Evolutionary conservation across 148 eudicot species (phyloP).

Genomic region (Rhododendron kiyosumense): DNA sequence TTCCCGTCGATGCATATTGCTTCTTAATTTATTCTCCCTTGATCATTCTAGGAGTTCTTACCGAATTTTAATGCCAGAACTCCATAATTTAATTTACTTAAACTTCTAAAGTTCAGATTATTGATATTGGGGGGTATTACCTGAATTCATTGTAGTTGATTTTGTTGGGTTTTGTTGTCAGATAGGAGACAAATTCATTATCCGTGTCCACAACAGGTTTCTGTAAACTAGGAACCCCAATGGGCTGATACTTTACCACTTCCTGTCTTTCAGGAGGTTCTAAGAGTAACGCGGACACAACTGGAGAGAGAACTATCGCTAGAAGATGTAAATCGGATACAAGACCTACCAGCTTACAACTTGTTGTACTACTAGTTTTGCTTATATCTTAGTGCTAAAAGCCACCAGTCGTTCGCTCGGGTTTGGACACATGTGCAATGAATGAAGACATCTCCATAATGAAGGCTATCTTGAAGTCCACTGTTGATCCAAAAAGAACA

Average conservation of each 20-base stretch:
- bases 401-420: background rate
- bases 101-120: background rate
- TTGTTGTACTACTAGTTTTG: conserved; percentile 50
- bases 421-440: background rate
- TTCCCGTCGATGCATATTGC: background rate
- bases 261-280: conserved; percentile 51
- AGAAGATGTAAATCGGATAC: conserved; percentile 64
- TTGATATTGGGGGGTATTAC: background rate
- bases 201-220: background rate
- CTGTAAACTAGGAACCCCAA: background rate
- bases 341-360: conserved; percentile 83
- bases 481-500: background rate
- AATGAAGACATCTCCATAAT: background rate
- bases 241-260: background rate
- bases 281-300: conserved; percentile 69
- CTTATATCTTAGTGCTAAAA: background rate
- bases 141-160: background rate
- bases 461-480: background rate
- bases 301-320: conserved; percentile 75
- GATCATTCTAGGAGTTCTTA: background rate
- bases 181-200: background rate
- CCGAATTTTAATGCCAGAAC: background rate
- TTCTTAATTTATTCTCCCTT: background rate
- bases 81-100: background rate
- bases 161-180: background rate